Percentiles rank a stretch among this genome's conserved stretches.
These are phyloP conservation scores for Torrubiellomyces zombiae DNA, from an alignment of 2,329 filamentous ascomycete species.

Conservation along the genomic window DNA sequence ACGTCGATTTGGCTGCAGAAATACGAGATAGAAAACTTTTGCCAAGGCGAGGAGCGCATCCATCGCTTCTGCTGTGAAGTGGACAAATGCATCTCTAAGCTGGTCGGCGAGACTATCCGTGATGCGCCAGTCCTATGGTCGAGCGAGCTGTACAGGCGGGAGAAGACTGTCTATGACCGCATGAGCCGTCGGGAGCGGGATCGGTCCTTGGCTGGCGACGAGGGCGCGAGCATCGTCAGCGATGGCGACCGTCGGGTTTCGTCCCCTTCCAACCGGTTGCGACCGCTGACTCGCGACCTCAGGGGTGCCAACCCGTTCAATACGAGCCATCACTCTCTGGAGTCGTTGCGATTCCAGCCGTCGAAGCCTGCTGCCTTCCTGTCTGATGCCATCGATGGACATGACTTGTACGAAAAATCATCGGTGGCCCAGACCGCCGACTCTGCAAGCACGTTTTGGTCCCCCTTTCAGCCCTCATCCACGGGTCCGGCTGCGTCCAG, in stretches of 20 bases:
- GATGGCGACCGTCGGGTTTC: conserved; percentile 34
- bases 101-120: conserved; percentile 69
- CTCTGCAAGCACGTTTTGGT: conserved; percentile 73
- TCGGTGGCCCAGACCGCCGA: conserved; percentile 59
- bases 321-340: conserved; percentile 51
- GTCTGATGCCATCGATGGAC: conserved; percentile 51
- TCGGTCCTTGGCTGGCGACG: conserved; percentile 28
- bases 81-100: conserved; percentile 66
- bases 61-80: conserved; percentile 88
- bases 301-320: conserved; percentile 30
- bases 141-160: conserved; percentile 70
- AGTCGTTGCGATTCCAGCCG: conserved; percentile 48
- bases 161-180: conserved; percentile 46
- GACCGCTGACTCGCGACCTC: conserved; percentile 38
- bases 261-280: conserved; percentile 25
- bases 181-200: conserved; percentile 27
- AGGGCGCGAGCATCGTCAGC: conserved; percentile 35
- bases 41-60: conserved; percentile 83
- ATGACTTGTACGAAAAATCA: conserved; percentile 52
- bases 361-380: conserved; percentile 38
- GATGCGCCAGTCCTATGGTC: conserved; percentile 86
- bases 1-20: conserved; percentile 70
- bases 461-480: conserved; percentile 58
- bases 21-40: conserved; percentile 79
- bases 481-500: conserved; percentile 42